phyloP scores from a whole-genome alignment of 306 rosid genomes.

The Vicia villosa region DNA sequence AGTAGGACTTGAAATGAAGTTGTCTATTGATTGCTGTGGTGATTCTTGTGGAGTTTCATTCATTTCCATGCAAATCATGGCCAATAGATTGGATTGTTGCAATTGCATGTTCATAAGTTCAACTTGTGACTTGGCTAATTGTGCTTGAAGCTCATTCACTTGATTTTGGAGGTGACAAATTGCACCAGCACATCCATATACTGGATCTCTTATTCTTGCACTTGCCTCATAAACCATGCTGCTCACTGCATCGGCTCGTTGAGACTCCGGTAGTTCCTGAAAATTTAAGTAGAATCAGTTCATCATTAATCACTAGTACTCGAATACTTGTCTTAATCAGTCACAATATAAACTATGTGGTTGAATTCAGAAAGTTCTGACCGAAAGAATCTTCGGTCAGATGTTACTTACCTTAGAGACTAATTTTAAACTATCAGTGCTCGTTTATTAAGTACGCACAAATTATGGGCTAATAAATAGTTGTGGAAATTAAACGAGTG shows the following conservation, averaged over 20 bases:
- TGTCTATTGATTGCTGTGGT: conserved; percentile 56
- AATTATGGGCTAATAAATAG: too few relatives aligned
- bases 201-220: conserved; percentile 90
- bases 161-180: conserved; percentile 86
- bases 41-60: conserved; percentile 51
- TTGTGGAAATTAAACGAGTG: too few relatives aligned
- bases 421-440: too few relatives aligned
- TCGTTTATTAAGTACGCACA: too few relatives aligned
- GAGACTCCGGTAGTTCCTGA: conserved; percentile 88
- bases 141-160: conserved; percentile 86
- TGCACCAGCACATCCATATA: conserved; percentile 87
- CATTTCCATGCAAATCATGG: conserved; percentile 81
- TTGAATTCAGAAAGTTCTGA: too few relatives aligned
- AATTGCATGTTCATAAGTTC: conserved; percentile 77
- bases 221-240: conserved; percentile 97
- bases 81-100: conserved; percentile 80
- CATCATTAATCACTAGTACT: neutral
- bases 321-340: neutral
- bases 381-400: too few relatives aligned
- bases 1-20: conserved; percentile 43
- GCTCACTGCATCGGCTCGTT: conserved; percentile 90
- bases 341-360: neutral
- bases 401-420: too few relatives aligned
- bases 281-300: neutral
- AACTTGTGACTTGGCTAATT: conserved; percentile 83